Base-by-base conservation (phyloP, 768 basidiomycete genomes). In the Rhodotorula kratochvilovae region DNA sequence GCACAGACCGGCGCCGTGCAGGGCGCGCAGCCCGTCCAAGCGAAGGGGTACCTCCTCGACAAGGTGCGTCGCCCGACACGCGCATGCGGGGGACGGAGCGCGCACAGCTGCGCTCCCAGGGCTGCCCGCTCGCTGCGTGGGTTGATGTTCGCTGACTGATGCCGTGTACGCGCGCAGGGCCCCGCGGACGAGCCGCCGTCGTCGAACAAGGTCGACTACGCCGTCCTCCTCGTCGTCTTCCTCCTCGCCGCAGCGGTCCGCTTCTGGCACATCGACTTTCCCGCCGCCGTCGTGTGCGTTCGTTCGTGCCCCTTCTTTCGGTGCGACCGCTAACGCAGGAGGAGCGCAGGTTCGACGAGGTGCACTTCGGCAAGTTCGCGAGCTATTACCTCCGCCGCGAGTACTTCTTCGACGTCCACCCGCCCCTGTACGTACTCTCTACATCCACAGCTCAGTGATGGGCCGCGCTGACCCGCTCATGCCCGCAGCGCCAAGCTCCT, bases 401-500 rank as follows among this genome's bases (percentile, higher is more conserved):
- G 81, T 99, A 97, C 83, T 98, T 98, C 82, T 99, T 99, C 83
- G 96, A 99, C 80, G 95, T 99, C 15, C 96, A 99, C 78, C 96
- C 96, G 48, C 96, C 96, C 4, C 86, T 98, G 73, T 73, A 8
- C 45, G 71, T 61, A 31, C n/a, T 27, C 27, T 25, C 33, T 21
- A 27, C 33, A 8, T 25, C 7, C 3, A 3, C 25, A n/a, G 13
- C 21, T 25, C 57, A 23, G 21, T 25, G 27, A 6, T 12, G 25
- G 6, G 39, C 39, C 39, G 39, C 39, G 39, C 39, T 39, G 39
- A 39, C 39, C 13, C 6, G 39, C n/a, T n/a, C n/a, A 39, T 31
- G 27, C 57, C 4, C 55, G 19, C 67, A 73, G 72, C 62, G 94
- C 96, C 53, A 99, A 99, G 80, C 85, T 99, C 70, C 84, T 99